These are phyloP conservation scores for Cryptococcus wingfieldii DNA, from an alignment of 1,284 basidiomycete genomes.

Conservation along the genomic window DNA sequence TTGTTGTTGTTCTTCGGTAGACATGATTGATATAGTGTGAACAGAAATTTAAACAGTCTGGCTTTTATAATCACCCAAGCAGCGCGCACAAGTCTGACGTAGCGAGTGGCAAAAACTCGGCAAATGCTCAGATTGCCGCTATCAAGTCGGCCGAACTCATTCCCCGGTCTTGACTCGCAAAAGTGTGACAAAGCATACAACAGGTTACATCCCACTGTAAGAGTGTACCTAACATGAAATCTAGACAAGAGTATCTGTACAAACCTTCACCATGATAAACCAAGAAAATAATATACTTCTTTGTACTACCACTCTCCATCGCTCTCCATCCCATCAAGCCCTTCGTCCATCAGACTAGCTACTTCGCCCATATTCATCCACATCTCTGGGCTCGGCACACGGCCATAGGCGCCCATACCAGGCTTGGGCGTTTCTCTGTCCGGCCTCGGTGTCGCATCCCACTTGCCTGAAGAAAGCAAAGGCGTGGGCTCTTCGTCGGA, in stretches of 20 bases:
- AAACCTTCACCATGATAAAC: background rate
- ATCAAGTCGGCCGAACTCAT: background rate
- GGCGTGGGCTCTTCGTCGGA: background rate
- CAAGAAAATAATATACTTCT: background rate
- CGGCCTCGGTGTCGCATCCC: background rate
- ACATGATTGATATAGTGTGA: background rate
- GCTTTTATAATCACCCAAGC: background rate
- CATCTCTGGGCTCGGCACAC: slow-evolving; percentile 7
- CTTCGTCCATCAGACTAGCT: slow-evolving; percentile 12
- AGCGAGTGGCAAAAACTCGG: background rate
- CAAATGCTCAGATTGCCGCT: background rate
- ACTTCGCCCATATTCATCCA: slow-evolving; percentile 1
- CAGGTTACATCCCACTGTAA: background rate
- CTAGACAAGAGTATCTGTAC: no score
- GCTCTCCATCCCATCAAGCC: slow-evolving; percentile 2
- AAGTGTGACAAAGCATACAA: background rate
- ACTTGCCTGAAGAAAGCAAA: background rate
- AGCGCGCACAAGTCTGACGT: no score
- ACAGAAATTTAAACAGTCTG: background rate
- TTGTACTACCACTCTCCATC: background rate
- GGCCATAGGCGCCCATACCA: background rate
- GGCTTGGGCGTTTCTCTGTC: background rate
- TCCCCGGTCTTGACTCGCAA: background rate
- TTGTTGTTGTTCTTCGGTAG: background rate
- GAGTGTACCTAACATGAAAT: no score